Conservation (phyloP, 371 early-diverging fungal genomes). For the Lichtheimia ramosa region DNA sequence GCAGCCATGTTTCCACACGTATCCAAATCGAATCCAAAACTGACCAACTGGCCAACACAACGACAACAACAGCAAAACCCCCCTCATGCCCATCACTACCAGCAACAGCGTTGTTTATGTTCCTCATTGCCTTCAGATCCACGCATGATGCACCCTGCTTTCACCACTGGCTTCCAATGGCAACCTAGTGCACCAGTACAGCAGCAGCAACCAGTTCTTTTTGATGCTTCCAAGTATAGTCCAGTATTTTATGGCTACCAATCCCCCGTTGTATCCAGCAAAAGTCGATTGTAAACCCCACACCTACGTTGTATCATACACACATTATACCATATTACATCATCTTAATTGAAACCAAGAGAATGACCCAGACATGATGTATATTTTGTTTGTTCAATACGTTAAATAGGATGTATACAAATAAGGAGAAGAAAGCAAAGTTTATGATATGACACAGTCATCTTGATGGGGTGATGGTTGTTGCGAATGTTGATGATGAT, state of each 20-base stretch:
- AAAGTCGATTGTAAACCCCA: background rate
- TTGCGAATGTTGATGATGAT: background rate
- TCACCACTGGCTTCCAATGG: background rate
- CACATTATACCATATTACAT: background rate
- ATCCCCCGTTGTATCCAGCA: background rate
- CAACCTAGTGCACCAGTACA: constrained; percentile 8
- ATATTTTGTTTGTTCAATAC: background rate
- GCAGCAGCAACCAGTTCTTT: constrained; percentile 7
- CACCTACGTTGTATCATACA: background rate
- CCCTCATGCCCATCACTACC: background rate
- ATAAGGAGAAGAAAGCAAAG: background rate
- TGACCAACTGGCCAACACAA: constrained; percentile 10
- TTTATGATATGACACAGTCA: no score
- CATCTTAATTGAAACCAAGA: background rate
- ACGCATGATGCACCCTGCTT: constrained; percentile 11
- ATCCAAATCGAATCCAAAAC: constrained; percentile 15
- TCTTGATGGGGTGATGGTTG: no score
- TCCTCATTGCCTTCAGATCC: background rate
- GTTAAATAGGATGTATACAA: background rate
- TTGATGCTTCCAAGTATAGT: constrained; percentile 28
- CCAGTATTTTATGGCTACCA: constrained; percentile 42
- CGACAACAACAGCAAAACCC: constrained; percentile 1
- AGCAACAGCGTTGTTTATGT: no score
- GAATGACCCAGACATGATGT: background rate
- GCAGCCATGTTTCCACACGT: constrained; percentile 15